These are phyloP conservation scores for Phytophthora niederhauseri DNA, from an alignment of 352 stramenopile species.

Conservation along the genomic window DNA sequence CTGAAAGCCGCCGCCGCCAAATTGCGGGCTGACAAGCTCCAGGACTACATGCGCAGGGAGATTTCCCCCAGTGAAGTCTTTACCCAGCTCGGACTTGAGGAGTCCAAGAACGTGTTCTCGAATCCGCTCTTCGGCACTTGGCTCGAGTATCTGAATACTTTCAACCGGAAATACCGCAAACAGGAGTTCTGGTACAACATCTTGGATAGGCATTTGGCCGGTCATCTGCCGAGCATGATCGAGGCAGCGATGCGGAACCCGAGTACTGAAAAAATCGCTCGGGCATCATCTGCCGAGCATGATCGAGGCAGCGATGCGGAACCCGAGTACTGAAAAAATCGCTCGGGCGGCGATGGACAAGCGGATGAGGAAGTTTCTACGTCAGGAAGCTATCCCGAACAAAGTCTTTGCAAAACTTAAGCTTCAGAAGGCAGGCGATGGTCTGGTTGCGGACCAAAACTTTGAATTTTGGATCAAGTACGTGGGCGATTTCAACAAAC, in stretches of 20 bases:
- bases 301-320: neutral
- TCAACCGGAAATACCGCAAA: neutral
- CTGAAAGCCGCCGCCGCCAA: neutral
- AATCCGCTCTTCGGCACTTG: neutral
- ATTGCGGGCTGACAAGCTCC: neutral
- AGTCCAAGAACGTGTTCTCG: neutral
- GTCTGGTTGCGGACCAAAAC: neutral
- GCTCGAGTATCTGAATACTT: neutral
- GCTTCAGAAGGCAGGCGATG: neutral
- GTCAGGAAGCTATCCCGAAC: neutral
- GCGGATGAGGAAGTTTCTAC: neutral
- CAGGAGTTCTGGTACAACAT: neutral
- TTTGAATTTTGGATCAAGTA: neutral
- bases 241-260: neutral
- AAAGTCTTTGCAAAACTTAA: neutral
- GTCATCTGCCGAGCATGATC: neutral
- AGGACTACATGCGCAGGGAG: neutral
- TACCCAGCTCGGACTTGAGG: neutral
- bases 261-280: neutral
- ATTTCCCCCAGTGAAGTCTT: neutral
- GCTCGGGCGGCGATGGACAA: neutral
- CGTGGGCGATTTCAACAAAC: neutral
- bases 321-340: neutral
- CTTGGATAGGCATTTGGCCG: neutral
- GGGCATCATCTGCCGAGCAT: no score